Evolutionary conservation across 129 eudicot genomes (phyloP).

Genomic region (Apium graveolens): DNA sequence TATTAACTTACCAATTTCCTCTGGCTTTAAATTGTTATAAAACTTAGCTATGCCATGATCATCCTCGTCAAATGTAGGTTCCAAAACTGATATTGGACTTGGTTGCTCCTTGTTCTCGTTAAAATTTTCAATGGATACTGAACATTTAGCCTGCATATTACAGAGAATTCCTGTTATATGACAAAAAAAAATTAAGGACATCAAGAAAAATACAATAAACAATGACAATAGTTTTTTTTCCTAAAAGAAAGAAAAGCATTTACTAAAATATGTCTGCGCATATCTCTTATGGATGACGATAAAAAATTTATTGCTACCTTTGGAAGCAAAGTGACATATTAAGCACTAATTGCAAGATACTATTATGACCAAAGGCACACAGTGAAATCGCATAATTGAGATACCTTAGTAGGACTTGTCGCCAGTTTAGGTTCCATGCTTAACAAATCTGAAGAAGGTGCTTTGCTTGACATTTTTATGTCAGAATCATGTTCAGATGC

Average conservation of each 20-base stretch:
- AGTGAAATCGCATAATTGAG: slow-evolving; percentile 1
- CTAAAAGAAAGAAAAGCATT: neutral
- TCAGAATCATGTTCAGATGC: slow-evolving; percentile 23
- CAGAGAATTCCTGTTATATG: neutral
- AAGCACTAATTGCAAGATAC: neutral
- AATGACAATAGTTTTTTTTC: neutral
- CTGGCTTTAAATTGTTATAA: slow-evolving; percentile 29
- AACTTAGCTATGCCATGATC: slow-evolving; percentile 26
- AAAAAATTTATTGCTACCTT: neutral
- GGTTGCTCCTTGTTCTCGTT: slow-evolving; percentile 82
- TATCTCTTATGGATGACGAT: neutral
- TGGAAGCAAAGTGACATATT: slow-evolving; percentile 1
- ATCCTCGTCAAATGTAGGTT: slow-evolving; percentile 65
- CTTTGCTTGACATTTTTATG: slow-evolving; percentile 17
- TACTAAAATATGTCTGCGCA: neutral
- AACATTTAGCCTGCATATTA: slow-evolving; percentile 43
- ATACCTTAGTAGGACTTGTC: slow-evolving; percentile 48
- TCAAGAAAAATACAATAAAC: neutral
- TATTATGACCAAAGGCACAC: neutral
- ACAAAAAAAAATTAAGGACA: neutral
- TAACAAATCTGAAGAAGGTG: slow-evolving; percentile 16
- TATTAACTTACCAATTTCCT: slow-evolving; percentile 42
- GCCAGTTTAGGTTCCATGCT: slow-evolving; percentile 23
- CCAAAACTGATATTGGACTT: slow-evolving; percentile 84
- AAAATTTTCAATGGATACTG: slow-evolving; percentile 17